These are phyloP conservation scores for Cordyceps militaris DNA, from an alignment of 2,329 filamentous ascomycete species.

Conservation along the genomic window DNA sequence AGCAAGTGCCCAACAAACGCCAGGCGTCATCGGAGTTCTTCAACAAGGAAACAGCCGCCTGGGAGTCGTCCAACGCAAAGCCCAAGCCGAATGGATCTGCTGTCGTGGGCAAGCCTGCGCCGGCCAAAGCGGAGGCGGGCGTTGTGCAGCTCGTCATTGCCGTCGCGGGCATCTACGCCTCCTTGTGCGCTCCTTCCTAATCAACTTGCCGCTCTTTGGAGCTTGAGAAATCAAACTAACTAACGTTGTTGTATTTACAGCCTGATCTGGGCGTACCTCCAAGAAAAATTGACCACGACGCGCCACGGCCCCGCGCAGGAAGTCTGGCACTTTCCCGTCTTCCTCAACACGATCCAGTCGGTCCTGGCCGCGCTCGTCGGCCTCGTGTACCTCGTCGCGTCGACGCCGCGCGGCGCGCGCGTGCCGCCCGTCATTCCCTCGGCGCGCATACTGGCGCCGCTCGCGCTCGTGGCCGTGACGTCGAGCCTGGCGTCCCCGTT, in stretches of 20 bases:
- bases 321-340: slow-evolving; percentile 87
- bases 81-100: slow-evolving; percentile 21
- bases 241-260: slow-evolving; percentile 35
- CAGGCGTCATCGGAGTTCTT: slow-evolving; percentile 61
- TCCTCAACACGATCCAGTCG: slow-evolving; percentile 94
- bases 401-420: slow-evolving; percentile 41
- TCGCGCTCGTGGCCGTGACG: slow-evolving; percentile 80
- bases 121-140: slow-evolving; percentile 47
- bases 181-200: slow-evolving; percentile 63
- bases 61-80: slow-evolving; percentile 28
- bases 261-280: slow-evolving; percentile 90
- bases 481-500: slow-evolving; percentile 89
- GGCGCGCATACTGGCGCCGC: slow-evolving; percentile 63
- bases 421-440: slow-evolving; percentile 69
- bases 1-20: slow-evolving; percentile 61
- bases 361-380: slow-evolving; percentile 79
- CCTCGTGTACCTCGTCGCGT: slow-evolving; percentile 67
- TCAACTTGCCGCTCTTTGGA: background rate
- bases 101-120: slow-evolving; percentile 18
- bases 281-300: slow-evolving; percentile 95
- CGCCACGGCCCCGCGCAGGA: slow-evolving; percentile 67
- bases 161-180: slow-evolving; percentile 92
- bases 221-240: too few species aligned
- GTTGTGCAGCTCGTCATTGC: slow-evolving; percentile 73
- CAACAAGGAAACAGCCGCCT: slow-evolving; percentile 37